phyloP scores from a whole-genome alignment of 768 basidiomycete species.

The Lanmaoa pseudosensibilis region DNA sequence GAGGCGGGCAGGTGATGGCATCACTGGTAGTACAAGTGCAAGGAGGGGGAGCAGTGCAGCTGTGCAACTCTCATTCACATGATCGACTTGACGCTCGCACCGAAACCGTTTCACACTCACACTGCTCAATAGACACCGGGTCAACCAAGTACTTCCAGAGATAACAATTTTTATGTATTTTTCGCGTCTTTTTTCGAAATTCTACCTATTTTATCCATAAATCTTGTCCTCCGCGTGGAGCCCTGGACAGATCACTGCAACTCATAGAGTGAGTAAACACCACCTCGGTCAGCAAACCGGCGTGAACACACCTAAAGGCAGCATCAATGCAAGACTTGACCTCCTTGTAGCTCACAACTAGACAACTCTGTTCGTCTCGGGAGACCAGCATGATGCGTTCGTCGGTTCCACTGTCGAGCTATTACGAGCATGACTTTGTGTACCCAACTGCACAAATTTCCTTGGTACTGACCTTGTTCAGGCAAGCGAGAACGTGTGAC shows the following conservation, averaged over 20 bases:
- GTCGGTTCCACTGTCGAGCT: slow-evolving; percentile 93
- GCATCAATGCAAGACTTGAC: slow-evolving; percentile 82
- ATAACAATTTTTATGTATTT: slow-evolving; percentile 39
- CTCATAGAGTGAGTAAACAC: background rate
- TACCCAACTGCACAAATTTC: background rate
- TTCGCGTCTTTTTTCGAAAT: slow-evolving; percentile 65
- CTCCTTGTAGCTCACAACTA: slow-evolving; percentile 92
- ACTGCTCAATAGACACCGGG: background rate
- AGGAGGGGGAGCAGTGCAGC: background rate
- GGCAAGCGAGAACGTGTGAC: slow-evolving; percentile 84
- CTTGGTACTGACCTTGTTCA: slow-evolving; percentile 76
- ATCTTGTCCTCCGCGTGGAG: slow-evolving; percentile 21
- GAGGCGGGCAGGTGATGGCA: slow-evolving; percentile 43
- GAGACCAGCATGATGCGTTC: slow-evolving; percentile 94
- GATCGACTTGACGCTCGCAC: background rate
- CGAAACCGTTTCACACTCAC: background rate
- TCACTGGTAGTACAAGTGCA: slow-evolving; percentile 10
- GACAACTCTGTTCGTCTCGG: slow-evolving; percentile 93
- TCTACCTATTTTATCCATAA: slow-evolving; percentile 59
- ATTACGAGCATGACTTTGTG: background rate
- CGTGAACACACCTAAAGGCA: slow-evolving; percentile 67
- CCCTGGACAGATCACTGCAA: slow-evolving; percentile 47
- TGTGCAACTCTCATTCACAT: background rate
- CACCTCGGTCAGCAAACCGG: background rate
- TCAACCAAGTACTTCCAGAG: background rate